phyloP scores from a whole-genome alignment of 2,329 filamentous ascomycete species.

The Thielaviopsis musarum region DNA sequence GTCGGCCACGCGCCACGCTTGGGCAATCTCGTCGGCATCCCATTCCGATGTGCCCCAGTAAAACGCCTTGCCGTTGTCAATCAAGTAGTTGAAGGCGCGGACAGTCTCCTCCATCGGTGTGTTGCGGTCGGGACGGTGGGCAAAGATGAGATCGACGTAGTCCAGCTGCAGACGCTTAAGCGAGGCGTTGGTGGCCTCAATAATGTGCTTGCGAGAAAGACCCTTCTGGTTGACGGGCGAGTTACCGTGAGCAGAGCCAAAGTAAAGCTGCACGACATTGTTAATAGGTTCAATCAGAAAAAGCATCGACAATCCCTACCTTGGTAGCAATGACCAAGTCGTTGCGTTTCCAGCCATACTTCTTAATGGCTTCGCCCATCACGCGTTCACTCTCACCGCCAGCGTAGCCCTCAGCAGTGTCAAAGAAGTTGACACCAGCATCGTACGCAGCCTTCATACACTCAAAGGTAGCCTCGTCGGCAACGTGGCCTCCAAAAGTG shows the following conservation, averaged over 20 bases:
- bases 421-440: slow-evolving; percentile 45
- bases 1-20: slow-evolving; percentile 44
- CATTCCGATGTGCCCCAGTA: slow-evolving; percentile 59
- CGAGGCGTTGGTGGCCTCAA: slow-evolving; percentile 46
- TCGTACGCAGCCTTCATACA: slow-evolving; percentile 48
- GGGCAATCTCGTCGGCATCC: slow-evolving; percentile 47
- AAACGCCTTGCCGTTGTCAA: slow-evolving; percentile 49
- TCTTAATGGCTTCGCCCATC: slow-evolving; percentile 43
- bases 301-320: slow-evolving; percentile 15
- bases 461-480: slow-evolving; percentile 30
- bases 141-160: slow-evolving; percentile 53
- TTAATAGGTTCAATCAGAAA: background rate
- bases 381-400: slow-evolving; percentile 45
- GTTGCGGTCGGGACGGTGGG: slow-evolving; percentile 48
- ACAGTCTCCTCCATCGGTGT: slow-evolving; percentile 58
- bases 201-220: slow-evolving; percentile 50
- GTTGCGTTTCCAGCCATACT: slow-evolving; percentile 44
- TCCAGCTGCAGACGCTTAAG: slow-evolving; percentile 40
- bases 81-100: slow-evolving; percentile 53
- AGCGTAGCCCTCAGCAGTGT: slow-evolving; percentile 42
- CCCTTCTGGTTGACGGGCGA: slow-evolving; percentile 51
- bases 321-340: slow-evolving; percentile 45
- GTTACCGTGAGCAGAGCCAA: slow-evolving; percentile 41
- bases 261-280: slow-evolving; percentile 30
- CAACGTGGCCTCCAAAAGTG: slow-evolving; percentile 59